These are phyloP conservation scores for Tetramitus jugosus DNA, from an alignment of 208 protist species.

Conservation along the genomic window DNA sequence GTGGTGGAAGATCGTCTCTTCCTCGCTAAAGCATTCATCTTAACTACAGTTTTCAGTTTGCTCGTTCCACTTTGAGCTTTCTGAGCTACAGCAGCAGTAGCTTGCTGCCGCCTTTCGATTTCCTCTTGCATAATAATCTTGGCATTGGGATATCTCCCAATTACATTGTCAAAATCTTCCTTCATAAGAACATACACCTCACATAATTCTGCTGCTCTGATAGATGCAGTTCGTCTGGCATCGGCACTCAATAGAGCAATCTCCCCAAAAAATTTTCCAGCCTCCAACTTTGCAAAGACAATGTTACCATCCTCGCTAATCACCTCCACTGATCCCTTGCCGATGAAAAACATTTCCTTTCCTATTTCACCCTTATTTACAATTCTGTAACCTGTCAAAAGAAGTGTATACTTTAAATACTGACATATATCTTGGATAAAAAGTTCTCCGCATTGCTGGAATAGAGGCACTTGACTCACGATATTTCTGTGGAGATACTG, in stretches of 20 bases:
- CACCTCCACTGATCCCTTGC: slow-evolving; percentile 23
- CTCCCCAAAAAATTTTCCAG: slow-evolving; percentile 36
- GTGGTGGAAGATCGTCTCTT: not conserved
- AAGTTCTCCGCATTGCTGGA: slow-evolving; percentile 22
- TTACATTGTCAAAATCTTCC: slow-evolving; percentile 28
- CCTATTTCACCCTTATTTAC: slow-evolving; percentile 25
- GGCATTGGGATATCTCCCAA: not conserved
- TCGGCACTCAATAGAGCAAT: slow-evolving; percentile 31
- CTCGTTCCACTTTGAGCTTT: too few relatives aligned
- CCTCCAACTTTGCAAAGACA: not conserved
- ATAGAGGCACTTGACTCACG: slow-evolving; percentile 25
- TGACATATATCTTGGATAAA: slow-evolving; percentile 26
- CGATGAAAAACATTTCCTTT: slow-evolving; percentile 35
- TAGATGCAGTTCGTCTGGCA: slow-evolving; percentile 32
- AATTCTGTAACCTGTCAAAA: slow-evolving; percentile 24
- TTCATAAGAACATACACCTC: slow-evolving; percentile 29
- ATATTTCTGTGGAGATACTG: slow-evolving; percentile 29
- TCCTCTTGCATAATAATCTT: slow-evolving; percentile 2
- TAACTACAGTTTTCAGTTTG: not conserved
- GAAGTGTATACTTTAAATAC: slow-evolving; percentile 1
- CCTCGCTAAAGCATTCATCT: not conserved
- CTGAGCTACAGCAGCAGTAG: too few relatives aligned
- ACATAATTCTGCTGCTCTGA: slow-evolving; percentile 31
- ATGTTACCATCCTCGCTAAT: slow-evolving; percentile 3
- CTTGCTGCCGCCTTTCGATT: not conserved